Evolutionary conservation across 176 grass and related monocot species (phyloP).

Genomic region (bread wheat (Triticum aestivum)): IWGSC_CS_RefSeq_v2.1 NC_057799.1:280593996-280594495

Average conservation of each 20-base stretch:
- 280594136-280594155: constrained; percentile 36
- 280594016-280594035: constrained; percentile 67
- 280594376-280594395: neutral
- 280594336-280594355: constrained; percentile 24
- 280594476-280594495: constrained; percentile 76
- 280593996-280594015: constrained; percentile 61
- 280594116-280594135: constrained; percentile 80
- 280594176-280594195: constrained; percentile 1
- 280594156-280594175: neutral
- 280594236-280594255: constrained; percentile 74
- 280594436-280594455: constrained; percentile 79
- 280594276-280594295: constrained; percentile 75
- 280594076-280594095: constrained; percentile 63
- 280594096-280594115: constrained; percentile 79
- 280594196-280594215: constrained; percentile 40
- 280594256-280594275: constrained; percentile 66
- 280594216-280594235: constrained; percentile 60
- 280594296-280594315: constrained; percentile 88
- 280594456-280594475: constrained; percentile 92
- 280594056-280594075: constrained; percentile 55
- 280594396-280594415: constrained; percentile 23
- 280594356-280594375: neutral
- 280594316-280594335: constrained; percentile 53
- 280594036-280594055: constrained; percentile 55
- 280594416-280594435: constrained; percentile 77